Evolutionary conservation across 1,139 yeast genomes (phyloP), one percentile per base, ranked within the genome.

Genomic region (Taphrina confusa): DNA sequence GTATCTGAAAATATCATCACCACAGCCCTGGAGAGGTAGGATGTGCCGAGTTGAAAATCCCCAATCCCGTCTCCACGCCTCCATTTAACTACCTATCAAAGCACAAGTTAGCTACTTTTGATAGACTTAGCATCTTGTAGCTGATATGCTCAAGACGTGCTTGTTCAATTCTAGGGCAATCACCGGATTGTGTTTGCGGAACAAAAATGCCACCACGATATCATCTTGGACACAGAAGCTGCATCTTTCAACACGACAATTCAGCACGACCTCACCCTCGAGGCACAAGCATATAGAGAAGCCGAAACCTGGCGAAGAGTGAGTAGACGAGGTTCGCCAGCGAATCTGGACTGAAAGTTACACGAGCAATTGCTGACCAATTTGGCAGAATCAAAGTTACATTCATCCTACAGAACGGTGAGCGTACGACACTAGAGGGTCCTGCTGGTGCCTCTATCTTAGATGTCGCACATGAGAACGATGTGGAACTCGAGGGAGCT

Each of bases 401-500:
- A 0, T 94, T 89, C 74, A 88, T 94, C 63, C 84, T 95, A 50
- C 90, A 91, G 71, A 96, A 91, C 64, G 98, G 98, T 4, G 77
- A 80, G 40, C 96, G 89, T 71, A 77, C 82, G 64, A 82, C 87
- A 1, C 81, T 80, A 67, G 97, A 90, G 69, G 97, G 86, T 1
- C 86, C 94, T 1, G 96, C 86, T 66, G 98, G 97, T 8, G 98
- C 92, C 70, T 84, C 91, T 51, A 70, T 92, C 49, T 76, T 92
- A 71, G 98, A 92, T 72, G 90, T 92, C 61, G 98, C 97, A 4
- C 98, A 92, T 74, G 95, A 95, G 2, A 76, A 91, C 70, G 86
- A 90, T 68, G 75, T 92, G 64, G 98, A 92, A 68, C 90, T 92
- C 91, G 98, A 92, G 72, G 77, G 98, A 49, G 98, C 98, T 0